A percentile compares a stretch with the other conserved stretches of the same genome.
Conservation (phyloP, 768 basidiomycete genomes). For the Rhizopogon vulgaris region DNA sequence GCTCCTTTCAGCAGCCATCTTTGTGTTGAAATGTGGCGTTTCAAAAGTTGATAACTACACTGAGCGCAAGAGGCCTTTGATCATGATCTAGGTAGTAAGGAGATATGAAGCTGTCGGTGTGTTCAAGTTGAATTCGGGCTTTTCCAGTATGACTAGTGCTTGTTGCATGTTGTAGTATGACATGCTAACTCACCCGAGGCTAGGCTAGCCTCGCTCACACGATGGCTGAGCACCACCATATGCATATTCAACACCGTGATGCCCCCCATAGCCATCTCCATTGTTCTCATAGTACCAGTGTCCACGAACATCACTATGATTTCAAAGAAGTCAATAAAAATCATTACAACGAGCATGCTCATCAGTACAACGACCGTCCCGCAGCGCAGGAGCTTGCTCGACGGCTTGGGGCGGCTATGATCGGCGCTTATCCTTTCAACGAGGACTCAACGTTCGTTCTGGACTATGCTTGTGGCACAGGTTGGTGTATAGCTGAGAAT, state of each 20-base stretch:
- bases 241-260: neutral
- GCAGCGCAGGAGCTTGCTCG: slow-evolving; percentile 15
- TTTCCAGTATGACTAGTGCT: too few species aligned
- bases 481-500: slow-evolving; percentile 23
- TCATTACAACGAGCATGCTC: slow-evolving; percentile 20
- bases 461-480: slow-evolving; percentile 75
- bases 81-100: neutral
- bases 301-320: neutral
- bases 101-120: too few species aligned
- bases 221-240: slow-evolving; percentile 1
- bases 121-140: too few species aligned
- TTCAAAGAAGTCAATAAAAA: slow-evolving; percentile 20
- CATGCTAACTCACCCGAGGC: too few species aligned
- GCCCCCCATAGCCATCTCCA: neutral
- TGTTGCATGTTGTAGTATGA: too few species aligned
- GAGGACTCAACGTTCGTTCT: slow-evolving; percentile 51
- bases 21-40: too few species aligned
- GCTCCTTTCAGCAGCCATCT: too few species aligned
- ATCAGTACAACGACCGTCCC: slow-evolving; percentile 19
- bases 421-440: slow-evolving; percentile 40
- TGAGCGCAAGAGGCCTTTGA: neutral
- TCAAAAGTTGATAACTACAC: too few species aligned
- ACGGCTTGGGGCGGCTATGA: slow-evolving; percentile 22
- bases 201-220: neutral
- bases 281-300: too few species aligned